Evolutionary conservation across 495 filamentous ascomycete species (phyloP), one percentile per base, ranked within the genome.

Genomic region (Haplographium delicatum): DNA sequence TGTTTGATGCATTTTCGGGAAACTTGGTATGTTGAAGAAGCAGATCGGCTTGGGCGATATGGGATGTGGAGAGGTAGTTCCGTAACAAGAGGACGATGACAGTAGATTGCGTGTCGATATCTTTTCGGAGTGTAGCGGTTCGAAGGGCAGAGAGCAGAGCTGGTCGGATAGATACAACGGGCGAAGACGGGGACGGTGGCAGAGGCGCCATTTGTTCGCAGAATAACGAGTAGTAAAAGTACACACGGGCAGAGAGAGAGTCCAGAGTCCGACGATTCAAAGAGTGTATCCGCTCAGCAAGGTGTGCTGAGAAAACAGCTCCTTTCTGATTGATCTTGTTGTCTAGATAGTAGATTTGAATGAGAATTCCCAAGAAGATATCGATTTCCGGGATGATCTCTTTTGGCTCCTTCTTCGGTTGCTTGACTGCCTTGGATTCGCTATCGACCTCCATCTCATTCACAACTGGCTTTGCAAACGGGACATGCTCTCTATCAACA

Each of bases 141-240:
- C 94, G 81, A 37, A 98, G 82, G 20, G 93, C 94, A 43, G 86
- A 79, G 40, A 98, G 79, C 28, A 98, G 78, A 51, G 83, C 81
- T 34, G 90, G 87, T 31, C 94, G 88, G 62, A 96, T 93, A 16
- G 78, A 76, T 23, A 93, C 84, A 62, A 94, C 80, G 2, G 88
- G 81, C 13, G 91, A 88, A 53, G 84, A 80, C 15, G 88, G 85
- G 18, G 89, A 93, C 13, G 93, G 91, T 48, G 94, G 87, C 19
- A 91, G 76, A 10, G 90, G 90, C 44, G 81, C 78, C 37, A 91
- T 77, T 68, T 91, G 82, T 74, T 98, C 93, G 67, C 83, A 86
- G 74, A 96, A 96, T 47, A 97, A 72, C 39, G 86, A 88, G 68
- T 88, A 95, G 73, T 98, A 98, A 68, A 96, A 97, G 76, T 97